Conservation (phyloP, 1,139 yeast species). For the Kurtzmaniella quercitrusa region DNA sequence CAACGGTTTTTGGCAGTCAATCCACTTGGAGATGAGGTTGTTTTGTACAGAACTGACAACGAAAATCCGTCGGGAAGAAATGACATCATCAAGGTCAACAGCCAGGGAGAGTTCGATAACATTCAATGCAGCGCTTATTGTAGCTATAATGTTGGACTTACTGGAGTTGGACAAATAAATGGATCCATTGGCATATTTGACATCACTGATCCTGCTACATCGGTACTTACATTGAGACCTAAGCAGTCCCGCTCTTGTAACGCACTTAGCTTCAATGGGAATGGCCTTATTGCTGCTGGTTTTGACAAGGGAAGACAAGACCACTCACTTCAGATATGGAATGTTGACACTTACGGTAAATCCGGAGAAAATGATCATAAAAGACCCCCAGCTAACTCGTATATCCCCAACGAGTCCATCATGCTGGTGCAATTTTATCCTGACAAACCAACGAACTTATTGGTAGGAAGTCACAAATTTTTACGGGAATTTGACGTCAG, state of each 20-base stretch:
- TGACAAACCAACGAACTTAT: constrained; percentile 49
- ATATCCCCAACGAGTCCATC: constrained; percentile 71
- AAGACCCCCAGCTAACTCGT: constrained; percentile 55
- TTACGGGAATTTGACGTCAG: constrained; percentile 77
- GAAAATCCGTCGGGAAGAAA: constrained; percentile 33
- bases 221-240: constrained; percentile 51
- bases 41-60: constrained; percentile 53
- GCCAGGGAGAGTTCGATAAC: constrained; percentile 64
- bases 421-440: constrained; percentile 66
- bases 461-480: constrained; percentile 77
- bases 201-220: constrained; percentile 35
- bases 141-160: constrained; percentile 49
- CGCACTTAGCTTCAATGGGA: constrained; percentile 62
- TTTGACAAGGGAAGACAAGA: constrained; percentile 79
- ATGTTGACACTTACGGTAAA: constrained; percentile 56
- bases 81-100: constrained; percentile 44
- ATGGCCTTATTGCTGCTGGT: constrained; percentile 71
- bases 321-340: constrained; percentile 77
- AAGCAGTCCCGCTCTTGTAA: constrained; percentile 75
- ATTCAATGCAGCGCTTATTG: constrained; percentile 74
- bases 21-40: constrained; percentile 67
- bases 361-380: constrained; percentile 39
- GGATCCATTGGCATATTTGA: constrained; percentile 69
- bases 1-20: constrained; percentile 62
- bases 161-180: constrained; percentile 70